A percentile compares a stretch with the other conserved stretches of the same genome.
Evolutionary conservation across 805 yeast species (phyloP).

Genomic region (Starmerella powellii): DNA sequence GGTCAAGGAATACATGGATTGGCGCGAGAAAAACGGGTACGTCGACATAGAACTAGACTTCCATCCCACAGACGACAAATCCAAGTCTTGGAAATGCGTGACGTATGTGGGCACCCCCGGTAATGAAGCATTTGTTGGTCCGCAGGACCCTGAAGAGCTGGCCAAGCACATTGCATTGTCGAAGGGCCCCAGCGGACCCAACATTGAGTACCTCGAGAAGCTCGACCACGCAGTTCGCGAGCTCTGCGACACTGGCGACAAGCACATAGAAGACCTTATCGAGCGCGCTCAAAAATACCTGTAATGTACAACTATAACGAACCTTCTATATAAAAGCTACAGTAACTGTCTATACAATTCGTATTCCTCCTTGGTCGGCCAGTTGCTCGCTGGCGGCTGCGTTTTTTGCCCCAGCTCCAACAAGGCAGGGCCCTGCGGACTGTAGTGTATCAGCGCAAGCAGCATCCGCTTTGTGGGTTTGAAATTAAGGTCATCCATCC

Average conservation of each 20-base stretch:
- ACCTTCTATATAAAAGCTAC: neutral
- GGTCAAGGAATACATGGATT: conserved; percentile 60
- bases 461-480: conserved; percentile 35
- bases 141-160: conserved; percentile 48
- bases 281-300: conserved; percentile 25
- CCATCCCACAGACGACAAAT: conserved; percentile 32
- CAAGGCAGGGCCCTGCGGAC: conserved; percentile 26
- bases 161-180: conserved; percentile 47
- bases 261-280: conserved; percentile 34
- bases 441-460: conserved; percentile 30
- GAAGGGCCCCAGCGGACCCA: conserved; percentile 72
- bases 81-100: conserved; percentile 37
- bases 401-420: conserved; percentile 21
- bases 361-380: conserved; percentile 27
- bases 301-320: neutral
- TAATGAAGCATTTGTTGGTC: conserved; percentile 76
- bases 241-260: conserved; percentile 33
- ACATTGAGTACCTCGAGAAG: conserved; percentile 53
- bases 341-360: conserved; percentile 14
- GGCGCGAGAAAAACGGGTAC: conserved; percentile 84
- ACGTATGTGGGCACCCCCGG: conserved; percentile 77
- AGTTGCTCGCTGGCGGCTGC: conserved; percentile 18
- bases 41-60: conserved; percentile 56
- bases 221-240: conserved; percentile 41
- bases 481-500: conserved; percentile 42